Evolutionary conservation across 768 basidiomycete genomes (phyloP), one percentile per base, ranked within the genome.

Genomic region (Tubosaeta sp.): DNA sequence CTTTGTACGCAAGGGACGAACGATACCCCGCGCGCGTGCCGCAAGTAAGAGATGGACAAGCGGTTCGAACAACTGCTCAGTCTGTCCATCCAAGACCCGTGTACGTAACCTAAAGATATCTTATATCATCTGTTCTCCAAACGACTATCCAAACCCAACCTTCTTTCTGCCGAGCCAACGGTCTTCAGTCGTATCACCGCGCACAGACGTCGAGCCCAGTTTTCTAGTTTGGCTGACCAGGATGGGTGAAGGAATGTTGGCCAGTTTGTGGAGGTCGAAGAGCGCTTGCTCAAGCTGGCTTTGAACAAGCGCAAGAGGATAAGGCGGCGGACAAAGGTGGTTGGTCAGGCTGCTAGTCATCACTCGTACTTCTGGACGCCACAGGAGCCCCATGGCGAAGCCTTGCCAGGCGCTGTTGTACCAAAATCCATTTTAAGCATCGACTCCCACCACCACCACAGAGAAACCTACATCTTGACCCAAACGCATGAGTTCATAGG

Each of bases 161-260:
- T 77, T 80, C 58, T 78, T 74, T 55, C 72, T 72, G 16, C 71
- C 76, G 13, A 83, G 60, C 82, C 82, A 84, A 29, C 59, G 67
- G 14, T 82, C 83, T 51, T 74, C 61, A 68, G 22, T 22, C 22
- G 22, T 22, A 22, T 83, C 82, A 42, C 77, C 77, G 16, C 76
- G 76, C 38, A 78, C 61, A 7, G 81, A 63, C n/a, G 69, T 48
- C 10, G 71, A 60, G 0, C 48, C 50, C 4, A 42, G 17, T 49
- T 70, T 75, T 45, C 59, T 69, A 2, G 83, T 71, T 62, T 84
- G 82, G 27, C 78, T 77, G 35, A 82, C 71, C 38, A 84, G 60
- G 16, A 73, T 59, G 43, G 77, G 80, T 31, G 83, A 83, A 14
- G 76, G 76, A 35, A 82, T 75, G 4, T 78, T 79, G 2, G 81